These are phyloP conservation scores for Monilinia laxa DNA, from an alignment of 2,329 filamentous ascomycete genomes.

Conservation along the genomic window DNA sequence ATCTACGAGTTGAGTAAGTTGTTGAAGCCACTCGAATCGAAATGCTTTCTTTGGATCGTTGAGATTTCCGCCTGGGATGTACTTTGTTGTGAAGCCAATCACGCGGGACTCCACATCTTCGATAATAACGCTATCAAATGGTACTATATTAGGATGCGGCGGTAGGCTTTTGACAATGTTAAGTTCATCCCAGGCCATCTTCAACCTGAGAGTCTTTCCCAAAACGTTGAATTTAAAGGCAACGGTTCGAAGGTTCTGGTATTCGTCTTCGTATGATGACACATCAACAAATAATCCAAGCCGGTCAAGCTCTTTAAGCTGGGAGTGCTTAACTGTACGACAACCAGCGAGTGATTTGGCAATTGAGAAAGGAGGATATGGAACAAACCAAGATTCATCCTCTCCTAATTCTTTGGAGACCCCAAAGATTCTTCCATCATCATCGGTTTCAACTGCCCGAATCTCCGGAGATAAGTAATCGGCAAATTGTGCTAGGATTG, in stretches of 20 bases:
- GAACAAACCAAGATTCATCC: neutral
- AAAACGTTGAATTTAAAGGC: neutral
- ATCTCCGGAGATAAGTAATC: neutral
- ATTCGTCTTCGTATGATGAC: conserved; percentile 11
- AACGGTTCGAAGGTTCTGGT: neutral
- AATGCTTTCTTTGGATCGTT: conserved; percentile 37
- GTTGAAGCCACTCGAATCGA: conserved; percentile 42
- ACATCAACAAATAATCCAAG: neutral
- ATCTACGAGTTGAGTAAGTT: conserved; percentile 43
- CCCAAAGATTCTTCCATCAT: neutral
- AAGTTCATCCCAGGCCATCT: neutral
- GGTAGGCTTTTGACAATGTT: neutral
- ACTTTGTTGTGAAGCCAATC: neutral
- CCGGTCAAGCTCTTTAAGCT: neutral
- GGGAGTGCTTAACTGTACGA: neutral
- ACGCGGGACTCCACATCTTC: conserved; percentile 10
- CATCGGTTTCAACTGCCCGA: neutral
- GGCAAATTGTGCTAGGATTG: neutral
- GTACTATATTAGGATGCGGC: neutral
- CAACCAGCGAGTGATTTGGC: neutral
- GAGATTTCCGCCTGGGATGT: neutral
- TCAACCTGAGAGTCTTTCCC: neutral
- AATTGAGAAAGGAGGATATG: neutral
- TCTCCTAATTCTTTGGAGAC: neutral
- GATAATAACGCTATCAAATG: neutral